These are phyloP conservation scores for Fusarium sterilihyphosum DNA, from an alignment of 2,329 filamentous ascomycete genomes.

Conservation along the genomic window DNA sequence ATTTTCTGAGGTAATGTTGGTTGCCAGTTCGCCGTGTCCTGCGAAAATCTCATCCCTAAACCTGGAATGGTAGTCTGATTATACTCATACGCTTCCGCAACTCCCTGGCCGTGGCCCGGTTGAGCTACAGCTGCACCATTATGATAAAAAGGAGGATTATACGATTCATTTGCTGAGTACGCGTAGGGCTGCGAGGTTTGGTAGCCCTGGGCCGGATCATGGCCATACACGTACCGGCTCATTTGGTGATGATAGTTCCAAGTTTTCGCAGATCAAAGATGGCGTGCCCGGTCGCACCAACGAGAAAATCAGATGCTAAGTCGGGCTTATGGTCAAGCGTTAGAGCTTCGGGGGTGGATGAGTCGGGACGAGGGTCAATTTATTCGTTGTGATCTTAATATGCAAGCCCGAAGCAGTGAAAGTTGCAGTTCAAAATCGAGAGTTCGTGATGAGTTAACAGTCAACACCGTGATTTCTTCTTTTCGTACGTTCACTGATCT, in stretches of 20 bases:
- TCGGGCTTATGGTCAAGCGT: neutral
- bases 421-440: neutral
- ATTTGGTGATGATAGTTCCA: constrained; percentile 31
- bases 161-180: constrained; percentile 25
- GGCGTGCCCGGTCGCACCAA: neutral
- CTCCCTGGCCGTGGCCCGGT: constrained; percentile 8
- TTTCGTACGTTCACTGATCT: neutral
- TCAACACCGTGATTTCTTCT: neutral
- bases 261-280: neutral
- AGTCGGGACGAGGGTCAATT: neutral
- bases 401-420: neutral
- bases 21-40: constrained; percentile 27
- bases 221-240: constrained; percentile 45
- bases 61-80: constrained; percentile 49
- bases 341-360: neutral
- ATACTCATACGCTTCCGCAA: constrained; percentile 36
- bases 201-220: constrained; percentile 37
- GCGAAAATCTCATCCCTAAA: constrained; percentile 44
- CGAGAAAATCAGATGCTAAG: neutral
- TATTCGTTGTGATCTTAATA: neutral
- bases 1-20: constrained; percentile 17
- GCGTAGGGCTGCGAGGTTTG: constrained; percentile 34
- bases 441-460: neutral
- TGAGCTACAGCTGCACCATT: constrained; percentile 10
- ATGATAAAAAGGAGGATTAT: constrained; percentile 18